Evolutionary conservation across 768 basidiomycete genomes (phyloP), one percentile per base, ranked within the genome.

Genomic region (Amanita subjunquillea): DNA sequence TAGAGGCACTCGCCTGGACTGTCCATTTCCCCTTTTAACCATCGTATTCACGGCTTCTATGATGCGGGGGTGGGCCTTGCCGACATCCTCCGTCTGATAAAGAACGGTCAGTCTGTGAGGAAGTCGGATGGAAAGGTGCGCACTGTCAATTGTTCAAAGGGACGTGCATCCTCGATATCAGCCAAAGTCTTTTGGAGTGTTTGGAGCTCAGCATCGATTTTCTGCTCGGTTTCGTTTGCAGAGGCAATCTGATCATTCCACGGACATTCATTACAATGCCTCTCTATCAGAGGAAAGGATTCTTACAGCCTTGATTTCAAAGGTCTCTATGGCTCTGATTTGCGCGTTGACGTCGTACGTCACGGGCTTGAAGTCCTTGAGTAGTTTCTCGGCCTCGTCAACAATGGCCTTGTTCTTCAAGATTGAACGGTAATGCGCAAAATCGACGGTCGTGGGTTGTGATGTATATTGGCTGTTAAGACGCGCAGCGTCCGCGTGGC

Each of bases 11-110:
- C 65, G 85, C 93, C 94, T 62, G 95, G 95, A 97, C 94, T 62
- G 87, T 91, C 87, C 91, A 96, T 75, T 97, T 96, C 70, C 94
- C 94, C 74, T 97, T 93, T 87, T 84, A 57, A 97, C 69, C 92
- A 96, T 95, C 59, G 77, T 87, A 73, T 97, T 91, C 55, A 96
- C 90, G 40, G 87, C 83, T 70, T 96, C 83, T 37, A 76, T 72
- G 67, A 98, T 83, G 68, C 91, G 90, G 15, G 96, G 96, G 70
- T 96, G 87, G 23, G 95, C 95, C 56, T 84, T 77, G 59, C 85
- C 83, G 60, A 98, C 89, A 56, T 99, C 95, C 63, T 87, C 84
- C 56, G 84, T 76, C 92, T 95, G 60, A 22, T 20, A 42, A 17
- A 48, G 41, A 13, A 48, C 34, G 22, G 39, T 23, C 15, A 32